These are phyloP conservation scores for Sapria himalayana DNA, from an alignment of 345 rosid genomes.

Conservation along the genomic window DNA sequence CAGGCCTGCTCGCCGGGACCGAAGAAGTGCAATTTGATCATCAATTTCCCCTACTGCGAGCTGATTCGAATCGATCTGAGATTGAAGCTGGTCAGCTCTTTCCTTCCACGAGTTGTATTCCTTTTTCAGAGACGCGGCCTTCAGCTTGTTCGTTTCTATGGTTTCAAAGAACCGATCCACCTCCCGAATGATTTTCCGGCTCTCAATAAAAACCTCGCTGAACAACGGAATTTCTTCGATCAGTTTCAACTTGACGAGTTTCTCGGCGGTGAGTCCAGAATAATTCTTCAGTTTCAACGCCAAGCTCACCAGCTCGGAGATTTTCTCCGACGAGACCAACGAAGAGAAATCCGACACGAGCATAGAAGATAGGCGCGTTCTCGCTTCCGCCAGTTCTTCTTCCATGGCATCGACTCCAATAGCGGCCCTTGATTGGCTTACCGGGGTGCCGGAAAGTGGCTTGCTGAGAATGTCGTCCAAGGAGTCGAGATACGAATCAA, in stretches of 20 bases:
- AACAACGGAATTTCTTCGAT: slow-evolving; percentile 44
- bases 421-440: slow-evolving; percentile 2
- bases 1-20: slow-evolving; percentile 22
- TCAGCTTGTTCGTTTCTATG: slow-evolving; percentile 32
- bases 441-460: slow-evolving; percentile 15
- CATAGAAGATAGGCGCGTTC: slow-evolving; percentile 33
- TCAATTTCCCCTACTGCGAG: slow-evolving; percentile 29
- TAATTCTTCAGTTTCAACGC: slow-evolving; percentile 30
- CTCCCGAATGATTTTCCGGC: slow-evolving; percentile 18
- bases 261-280: slow-evolving; percentile 36
- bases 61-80: slow-evolving; percentile 22
- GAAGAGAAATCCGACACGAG: slow-evolving; percentile 37
- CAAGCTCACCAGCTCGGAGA: slow-evolving; percentile 20
- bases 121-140: slow-evolving; percentile 30
- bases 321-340: slow-evolving; percentile 23
- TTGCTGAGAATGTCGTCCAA: slow-evolving; percentile 35
- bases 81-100: slow-evolving; percentile 22
- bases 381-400: slow-evolving; percentile 30
- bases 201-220: slow-evolving; percentile 33
- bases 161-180: slow-evolving; percentile 22
- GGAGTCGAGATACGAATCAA: slow-evolving; percentile 39
- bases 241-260: slow-evolving; percentile 39
- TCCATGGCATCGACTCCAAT: slow-evolving; percentile 12
- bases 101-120: slow-evolving; percentile 44
- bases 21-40: slow-evolving; percentile 31